Evolutionary conservation across 108 stramenopile species (phyloP), one percentile per base, ranked within the genome.

Genomic region (Aurantiochytrium sp.): DNA sequence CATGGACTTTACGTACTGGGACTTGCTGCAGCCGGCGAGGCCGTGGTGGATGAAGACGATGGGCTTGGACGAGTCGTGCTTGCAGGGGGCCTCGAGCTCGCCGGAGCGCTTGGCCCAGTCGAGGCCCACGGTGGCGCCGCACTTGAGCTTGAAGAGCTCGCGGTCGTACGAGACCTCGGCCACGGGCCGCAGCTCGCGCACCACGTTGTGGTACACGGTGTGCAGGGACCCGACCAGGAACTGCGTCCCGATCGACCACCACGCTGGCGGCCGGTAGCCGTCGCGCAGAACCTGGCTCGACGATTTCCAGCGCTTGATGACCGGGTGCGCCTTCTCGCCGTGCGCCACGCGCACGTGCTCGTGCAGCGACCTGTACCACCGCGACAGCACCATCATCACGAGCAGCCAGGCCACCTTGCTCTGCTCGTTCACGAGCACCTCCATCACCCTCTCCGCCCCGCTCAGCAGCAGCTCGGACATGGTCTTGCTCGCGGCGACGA

Each of bases 1-100:
- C 50, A 54, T 85, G 39, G 19, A 30, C 88, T 85, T 27, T 3
- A 88, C 52, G 52, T 88, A 88, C 37, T 34, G 27, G 10, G 87
- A 87, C 15, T 85, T 85, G 21, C 85, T 86, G 54, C 88, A 87
- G 53, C 88, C 88, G n/a, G 81, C 52, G 22, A 88, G 85, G 34
- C 88, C 88, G 42, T 88, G 88, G 17, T 87, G 88, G 8, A 88
- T 21, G 27, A 88, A 19, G 34, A 88, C 0, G 8, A 65, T 52
- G 54, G 30, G 69, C 81, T 53, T 69, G 85, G 73, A 81, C 30
- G 73, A 41, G 45, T 81, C 73, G 30, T 81, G 42, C 24, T 48
- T 41, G 45, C 45, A 41, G 30, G 73, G 42, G 10, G 73, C 73
- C 73, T 81, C 45, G 42, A 81, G 39, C 42, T 81, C 73, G 30